Percentiles rank a stretch among this genome's conserved stretches.
These are phyloP conservation scores for Penicillium malachiteum DNA, from an alignment of 495 filamentous ascomycete genomes.

Conservation along the genomic window DNA sequence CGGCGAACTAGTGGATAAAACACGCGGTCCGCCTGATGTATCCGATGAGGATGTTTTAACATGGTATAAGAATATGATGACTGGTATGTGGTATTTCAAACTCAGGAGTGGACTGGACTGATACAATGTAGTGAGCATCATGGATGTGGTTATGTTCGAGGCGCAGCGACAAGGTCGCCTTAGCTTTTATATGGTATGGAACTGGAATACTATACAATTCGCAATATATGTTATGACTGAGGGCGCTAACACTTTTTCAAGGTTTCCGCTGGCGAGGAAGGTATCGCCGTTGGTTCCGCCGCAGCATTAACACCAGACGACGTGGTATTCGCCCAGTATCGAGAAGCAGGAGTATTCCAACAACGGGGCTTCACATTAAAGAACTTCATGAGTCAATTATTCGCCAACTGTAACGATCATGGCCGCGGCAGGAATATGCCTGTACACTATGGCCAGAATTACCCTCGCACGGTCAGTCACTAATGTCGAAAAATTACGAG, in stretches of 20 bases:
- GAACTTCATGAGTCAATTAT: slow-evolving; percentile 94
- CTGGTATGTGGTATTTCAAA: too few species aligned
- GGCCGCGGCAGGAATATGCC: slow-evolving; percentile 95
- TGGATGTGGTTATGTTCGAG: slow-evolving; percentile 95
- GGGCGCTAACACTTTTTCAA: slow-evolving; percentile 17
- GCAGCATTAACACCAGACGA: slow-evolving; percentile 79
- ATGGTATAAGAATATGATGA: slow-evolving; percentile 68
- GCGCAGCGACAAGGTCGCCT: slow-evolving; percentile 77
- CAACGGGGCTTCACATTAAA: slow-evolving; percentile 84
- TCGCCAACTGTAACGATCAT: slow-evolving; percentile 79
- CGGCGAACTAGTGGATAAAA: slow-evolving; percentile 73
- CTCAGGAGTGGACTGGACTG: slow-evolving; percentile 24
- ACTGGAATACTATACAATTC: not conserved
- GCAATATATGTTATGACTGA: not conserved
- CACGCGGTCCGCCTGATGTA: slow-evolving; percentile 58
- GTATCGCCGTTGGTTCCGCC: slow-evolving; percentile 83
- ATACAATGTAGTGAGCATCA: slow-evolving; percentile 64
- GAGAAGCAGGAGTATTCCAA: slow-evolving; percentile 86
- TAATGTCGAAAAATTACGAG: not conserved
- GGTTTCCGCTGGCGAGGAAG: slow-evolving; percentile 93
- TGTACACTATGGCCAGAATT: slow-evolving; percentile 86
- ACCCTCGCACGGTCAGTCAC: slow-evolving; percentile 70
- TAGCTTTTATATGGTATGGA: slow-evolving; percentile 87
- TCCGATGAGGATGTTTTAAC: slow-evolving; percentile 65
- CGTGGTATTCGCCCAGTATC: slow-evolving; percentile 91